Evolutionary conservation across 805 yeast genomes (phyloP).

Genomic region (Tetrapisispora arboricola): DNA sequence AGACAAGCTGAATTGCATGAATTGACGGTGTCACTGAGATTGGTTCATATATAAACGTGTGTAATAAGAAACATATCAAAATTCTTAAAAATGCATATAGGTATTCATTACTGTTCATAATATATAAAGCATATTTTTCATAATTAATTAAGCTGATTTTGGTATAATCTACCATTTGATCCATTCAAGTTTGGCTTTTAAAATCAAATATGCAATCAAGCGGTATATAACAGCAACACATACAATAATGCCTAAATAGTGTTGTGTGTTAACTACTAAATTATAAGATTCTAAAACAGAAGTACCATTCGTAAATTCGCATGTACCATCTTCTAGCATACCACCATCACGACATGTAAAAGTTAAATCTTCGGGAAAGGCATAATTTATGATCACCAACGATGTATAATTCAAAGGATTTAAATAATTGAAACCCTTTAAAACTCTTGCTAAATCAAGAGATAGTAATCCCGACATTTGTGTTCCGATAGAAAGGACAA

Average conservation of each 20-base stretch:
- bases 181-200: conserved; percentile 25
- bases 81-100: not conserved
- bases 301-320: conserved; percentile 43
- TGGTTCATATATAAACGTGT: too few species aligned
- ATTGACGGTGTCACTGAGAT: too few species aligned
- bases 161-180: conserved; percentile 16
- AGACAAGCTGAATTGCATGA: too few species aligned
- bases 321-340: conserved; percentile 27
- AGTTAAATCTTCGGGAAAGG: conserved; percentile 39
- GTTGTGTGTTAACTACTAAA: conserved; percentile 30
- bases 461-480: conserved; percentile 84
- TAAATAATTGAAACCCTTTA: conserved; percentile 63
- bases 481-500: conserved; percentile 57
- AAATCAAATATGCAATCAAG: conserved; percentile 14
- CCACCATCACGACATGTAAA: conserved; percentile 42
- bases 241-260: conserved; percentile 29
- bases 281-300: conserved; percentile 46
- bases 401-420: conserved; percentile 71
- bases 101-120: not conserved
- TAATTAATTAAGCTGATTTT: too few species aligned
- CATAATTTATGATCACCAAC: conserved; percentile 47
- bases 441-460: conserved; percentile 56
- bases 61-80: too few species aligned
- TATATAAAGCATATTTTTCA: too few species aligned
- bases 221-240: conserved; percentile 23